Percentiles rank a stretch among this genome's conserved stretches.
These are phyloP conservation scores for Aspergillus caelatus DNA, from an alignment of 2,329 filamentous ascomycete genomes.

Conservation along the genomic window DNA sequence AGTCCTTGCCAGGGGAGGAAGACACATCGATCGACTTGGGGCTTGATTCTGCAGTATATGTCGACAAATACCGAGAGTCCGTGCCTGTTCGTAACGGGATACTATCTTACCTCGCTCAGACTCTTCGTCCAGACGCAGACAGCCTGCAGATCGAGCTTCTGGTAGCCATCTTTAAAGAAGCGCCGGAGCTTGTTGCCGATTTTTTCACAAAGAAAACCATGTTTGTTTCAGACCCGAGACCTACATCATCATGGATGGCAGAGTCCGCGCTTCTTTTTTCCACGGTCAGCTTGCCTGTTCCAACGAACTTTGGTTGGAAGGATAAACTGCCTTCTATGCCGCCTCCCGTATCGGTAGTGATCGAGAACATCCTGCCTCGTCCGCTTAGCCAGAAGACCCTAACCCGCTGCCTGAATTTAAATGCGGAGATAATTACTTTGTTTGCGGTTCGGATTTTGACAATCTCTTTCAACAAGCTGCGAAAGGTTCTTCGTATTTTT, in stretches of 20 bases:
- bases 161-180: slow-evolving; percentile 74
- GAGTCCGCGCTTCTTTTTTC: slow-evolving; percentile 88
- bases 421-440: slow-evolving; percentile 77
- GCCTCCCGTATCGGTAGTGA: slow-evolving; percentile 74
- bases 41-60: slow-evolving; percentile 70
- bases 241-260: slow-evolving; percentile 92
- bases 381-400: slow-evolving; percentile 80
- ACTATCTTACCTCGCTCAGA: slow-evolving; percentile 76
- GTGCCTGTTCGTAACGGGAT: slow-evolving; percentile 78
- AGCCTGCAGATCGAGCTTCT: slow-evolving; percentile 80
- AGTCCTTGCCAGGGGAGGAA: slow-evolving; percentile 51
- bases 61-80: slow-evolving; percentile 66
- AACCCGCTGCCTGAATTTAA: slow-evolving; percentile 75
- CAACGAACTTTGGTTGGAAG: slow-evolving; percentile 69
- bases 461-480: slow-evolving; percentile 77
- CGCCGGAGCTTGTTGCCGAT: slow-evolving; percentile 83
- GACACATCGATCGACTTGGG: slow-evolving; percentile 62
- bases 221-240: slow-evolving; percentile 87
- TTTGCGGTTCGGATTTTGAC: slow-evolving; percentile 81
- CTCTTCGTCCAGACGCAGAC: slow-evolving; percentile 80
- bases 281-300: slow-evolving; percentile 73
- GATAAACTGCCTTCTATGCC: slow-evolving; percentile 67
- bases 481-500: slow-evolving; percentile 64
- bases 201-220: slow-evolving; percentile 81
- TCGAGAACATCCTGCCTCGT: slow-evolving; percentile 84